A percentile compares a stretch with the other conserved stretches of the same genome.
phyloP scores from a whole-genome alignment of 345 rosid genomes.

The Eucalyptus cloeziana region DNA sequence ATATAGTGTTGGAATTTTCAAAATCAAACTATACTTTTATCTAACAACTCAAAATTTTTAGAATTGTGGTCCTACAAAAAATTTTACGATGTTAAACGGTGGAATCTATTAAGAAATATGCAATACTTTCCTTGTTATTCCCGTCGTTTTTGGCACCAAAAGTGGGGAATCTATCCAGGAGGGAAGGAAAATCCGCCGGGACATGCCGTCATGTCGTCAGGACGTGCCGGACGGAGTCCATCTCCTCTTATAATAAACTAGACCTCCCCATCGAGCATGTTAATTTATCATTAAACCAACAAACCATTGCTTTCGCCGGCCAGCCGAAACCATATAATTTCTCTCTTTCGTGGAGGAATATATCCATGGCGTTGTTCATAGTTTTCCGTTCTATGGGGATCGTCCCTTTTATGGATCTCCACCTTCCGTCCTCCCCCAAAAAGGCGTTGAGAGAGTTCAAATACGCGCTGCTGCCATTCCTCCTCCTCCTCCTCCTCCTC shows the following conservation, averaged over 20 bases:
- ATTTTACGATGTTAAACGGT: not conserved
- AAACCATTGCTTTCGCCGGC: not conserved
- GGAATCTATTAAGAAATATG: not conserved
- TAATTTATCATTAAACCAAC: not conserved
- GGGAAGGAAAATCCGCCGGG: not conserved
- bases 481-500: constrained; percentile 10
- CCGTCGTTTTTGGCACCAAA: not conserved
- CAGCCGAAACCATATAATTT: not conserved
- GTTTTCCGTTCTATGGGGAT: not conserved
- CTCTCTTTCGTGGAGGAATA: not conserved
- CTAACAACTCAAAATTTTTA: not conserved
- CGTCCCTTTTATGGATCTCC: constrained; percentile 19
- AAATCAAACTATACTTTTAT: not conserved
- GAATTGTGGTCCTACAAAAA: not conserved
- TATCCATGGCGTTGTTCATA: not conserved
- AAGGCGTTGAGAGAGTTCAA: not conserved
- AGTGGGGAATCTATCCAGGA: not conserved
- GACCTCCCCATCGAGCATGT: not conserved
- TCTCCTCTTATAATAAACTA: not conserved
- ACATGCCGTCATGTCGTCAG: not conserved
- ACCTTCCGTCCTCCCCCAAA: not conserved
- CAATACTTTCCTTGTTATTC: not conserved
- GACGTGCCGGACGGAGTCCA: not conserved
- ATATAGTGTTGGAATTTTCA: not conserved
- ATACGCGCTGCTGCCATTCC: not conserved